Conservation (phyloP, 1,284 basidiomycete species). For the Cryptococcus sp. region DNA sequence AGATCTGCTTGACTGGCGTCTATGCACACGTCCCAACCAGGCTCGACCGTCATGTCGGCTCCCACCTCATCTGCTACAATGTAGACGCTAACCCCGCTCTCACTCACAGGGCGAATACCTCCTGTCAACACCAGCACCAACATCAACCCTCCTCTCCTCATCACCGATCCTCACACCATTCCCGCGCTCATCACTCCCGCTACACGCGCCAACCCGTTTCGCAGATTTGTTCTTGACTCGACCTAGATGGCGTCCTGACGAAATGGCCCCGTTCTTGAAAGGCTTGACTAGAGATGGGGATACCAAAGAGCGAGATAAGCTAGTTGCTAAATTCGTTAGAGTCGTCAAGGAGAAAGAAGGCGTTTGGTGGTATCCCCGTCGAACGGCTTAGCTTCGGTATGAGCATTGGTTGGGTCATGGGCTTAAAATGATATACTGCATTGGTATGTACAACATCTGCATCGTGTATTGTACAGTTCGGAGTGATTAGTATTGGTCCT, state of each 20-base stretch:
- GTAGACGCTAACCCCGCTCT: not conserved
- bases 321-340: slow-evolving; percentile 80
- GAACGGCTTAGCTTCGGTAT: slow-evolving; percentile 19
- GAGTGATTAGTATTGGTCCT: no score
- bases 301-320: slow-evolving; percentile 79
- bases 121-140: slow-evolving; percentile 25
- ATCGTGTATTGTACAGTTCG: no score
- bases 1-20: not conserved
- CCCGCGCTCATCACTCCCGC: slow-evolving; percentile 69
- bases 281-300: slow-evolving; percentile 70
- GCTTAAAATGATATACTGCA: no score
- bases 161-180: slow-evolving; percentile 62
- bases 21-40: not conserved
- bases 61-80: no score
- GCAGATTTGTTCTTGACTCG: slow-evolving; percentile 78
- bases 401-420: no score
- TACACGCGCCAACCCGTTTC: slow-evolving; percentile 74
- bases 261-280: slow-evolving; percentile 74
- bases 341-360: slow-evolving; percentile 69
- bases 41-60: not conserved
- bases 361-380: slow-evolving; percentile 48
- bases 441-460: no score
- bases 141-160: slow-evolving; percentile 20
- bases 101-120: slow-evolving; percentile 71
- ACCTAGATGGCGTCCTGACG: slow-evolving; percentile 71